Conservation (phyloP, 169 alveolate genomes). For the Cryptosporidium parvum region DNA sequence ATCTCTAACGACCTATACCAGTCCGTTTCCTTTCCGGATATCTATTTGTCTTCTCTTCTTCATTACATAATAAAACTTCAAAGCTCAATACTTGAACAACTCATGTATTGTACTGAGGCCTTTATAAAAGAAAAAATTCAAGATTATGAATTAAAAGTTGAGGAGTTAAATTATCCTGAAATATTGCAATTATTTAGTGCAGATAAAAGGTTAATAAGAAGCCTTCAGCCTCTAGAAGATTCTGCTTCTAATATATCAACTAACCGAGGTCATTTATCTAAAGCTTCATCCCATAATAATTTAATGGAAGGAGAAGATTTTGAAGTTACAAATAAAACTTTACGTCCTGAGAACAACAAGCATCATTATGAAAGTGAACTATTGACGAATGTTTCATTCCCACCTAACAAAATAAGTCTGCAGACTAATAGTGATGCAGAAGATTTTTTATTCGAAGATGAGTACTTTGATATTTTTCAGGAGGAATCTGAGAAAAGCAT, state of each 20-base stretch:
- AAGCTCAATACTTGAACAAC: conserved; percentile 28
- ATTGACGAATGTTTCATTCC: conserved; percentile 52
- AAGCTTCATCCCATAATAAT: not conserved
- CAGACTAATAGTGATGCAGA: conserved; percentile 58
- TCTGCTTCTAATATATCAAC: not conserved
- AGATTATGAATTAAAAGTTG: conserved; percentile 40
- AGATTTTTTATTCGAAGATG: conserved; percentile 44
- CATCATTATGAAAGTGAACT: conserved; percentile 28
- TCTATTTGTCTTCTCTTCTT: conserved; percentile 51
- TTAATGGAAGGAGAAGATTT: not conserved
- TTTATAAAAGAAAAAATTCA: conserved; percentile 39
- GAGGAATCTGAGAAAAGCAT: not conserved
- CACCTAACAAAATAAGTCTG: conserved; percentile 40
- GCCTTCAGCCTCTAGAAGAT: conserved; percentile 4
- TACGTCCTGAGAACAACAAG: not conserved
- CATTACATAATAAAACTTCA: conserved; percentile 50
- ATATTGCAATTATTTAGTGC: conserved; percentile 5
- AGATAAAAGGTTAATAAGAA: conserved; percentile 17
- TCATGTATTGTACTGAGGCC: not conserved
- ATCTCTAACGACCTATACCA: conserved; percentile 41
- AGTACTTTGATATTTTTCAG: conserved; percentile 5
- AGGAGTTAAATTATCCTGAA: conserved; percentile 57
- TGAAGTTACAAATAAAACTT: not conserved
- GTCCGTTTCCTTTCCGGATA: conserved; percentile 38
- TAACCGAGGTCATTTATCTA: not conserved